A percentile compares a stretch with the other conserved stretches of the same genome.
phyloP scores from a whole-genome alignment of 2,329 filamentous ascomycete genomes.

The Sarocladiaceae sp. region DNA sequence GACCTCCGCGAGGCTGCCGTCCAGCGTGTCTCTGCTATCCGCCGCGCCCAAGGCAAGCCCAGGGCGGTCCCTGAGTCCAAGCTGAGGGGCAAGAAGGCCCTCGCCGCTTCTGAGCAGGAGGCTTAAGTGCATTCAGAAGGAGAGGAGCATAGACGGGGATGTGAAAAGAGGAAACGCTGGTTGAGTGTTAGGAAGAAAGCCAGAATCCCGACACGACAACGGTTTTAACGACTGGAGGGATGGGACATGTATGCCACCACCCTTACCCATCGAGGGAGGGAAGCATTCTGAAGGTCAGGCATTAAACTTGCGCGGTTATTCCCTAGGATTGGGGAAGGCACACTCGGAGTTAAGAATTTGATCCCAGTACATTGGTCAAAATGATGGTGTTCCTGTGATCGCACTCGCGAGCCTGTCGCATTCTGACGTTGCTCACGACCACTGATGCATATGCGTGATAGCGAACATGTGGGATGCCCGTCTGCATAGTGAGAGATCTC shows the following conservation, averaged over 20 bases:
- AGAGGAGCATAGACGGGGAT: neutral
- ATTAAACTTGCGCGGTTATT: slow-evolving; percentile 10
- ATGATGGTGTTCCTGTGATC: too few relatives aligned
- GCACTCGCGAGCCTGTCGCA: too few relatives aligned
- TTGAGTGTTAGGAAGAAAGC: too few relatives aligned
- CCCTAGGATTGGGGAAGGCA: slow-evolving; percentile 7
- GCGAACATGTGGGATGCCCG: too few relatives aligned
- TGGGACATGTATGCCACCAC: neutral
- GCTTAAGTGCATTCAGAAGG: slow-evolving; percentile 19
- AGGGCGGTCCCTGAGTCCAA: slow-evolving; percentile 73
- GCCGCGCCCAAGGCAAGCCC: slow-evolving; percentile 70
- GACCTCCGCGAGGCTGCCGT: slow-evolving; percentile 77
- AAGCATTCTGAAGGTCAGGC: slow-evolving; percentile 9
- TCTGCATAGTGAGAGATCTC: too few relatives aligned
- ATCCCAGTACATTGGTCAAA: slow-evolving; percentile 10
- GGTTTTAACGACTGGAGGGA: neutral
- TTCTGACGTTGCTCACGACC: too few relatives aligned
- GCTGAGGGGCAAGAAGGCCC: slow-evolving; percentile 74
- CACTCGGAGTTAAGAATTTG: slow-evolving; percentile 10
- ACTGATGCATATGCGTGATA: too few relatives aligned
- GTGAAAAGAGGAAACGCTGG: slow-evolving; percentile 1
- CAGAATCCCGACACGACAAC: neutral
- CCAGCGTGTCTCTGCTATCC: slow-evolving; percentile 81
- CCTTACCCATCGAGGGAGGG: neutral
- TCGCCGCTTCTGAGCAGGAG: slow-evolving; percentile 47